phyloP scores from a whole-genome alignment of 2,329 filamentous ascomycete genomes.

The Exophiala sp. region DNA sequence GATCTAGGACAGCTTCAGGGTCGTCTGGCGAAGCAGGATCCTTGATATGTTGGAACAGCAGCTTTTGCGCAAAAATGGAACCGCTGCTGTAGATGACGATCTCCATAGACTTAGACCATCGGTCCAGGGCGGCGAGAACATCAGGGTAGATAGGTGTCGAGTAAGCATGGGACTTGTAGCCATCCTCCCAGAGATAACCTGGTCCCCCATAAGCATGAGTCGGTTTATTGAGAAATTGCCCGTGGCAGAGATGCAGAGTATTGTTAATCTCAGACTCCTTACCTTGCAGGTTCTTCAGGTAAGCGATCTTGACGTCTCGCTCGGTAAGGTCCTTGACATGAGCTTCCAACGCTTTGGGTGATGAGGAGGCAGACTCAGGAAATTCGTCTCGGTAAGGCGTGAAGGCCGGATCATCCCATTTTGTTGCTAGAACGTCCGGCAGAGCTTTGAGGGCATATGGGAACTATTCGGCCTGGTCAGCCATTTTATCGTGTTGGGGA shows the following conservation, averaged over 20 bases:
- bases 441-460: slow-evolving; percentile 24
- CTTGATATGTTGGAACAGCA: slow-evolving; percentile 23
- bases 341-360: slow-evolving; percentile 15
- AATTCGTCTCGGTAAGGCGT: slow-evolving; percentile 18
- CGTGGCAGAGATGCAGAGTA: background rate
- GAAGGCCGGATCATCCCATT: slow-evolving; percentile 21
- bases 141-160: slow-evolving; percentile 21
- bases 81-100: slow-evolving; percentile 25
- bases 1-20: slow-evolving; percentile 8
- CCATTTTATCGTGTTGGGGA: background rate
- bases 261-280: background rate
- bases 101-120: slow-evolving; percentile 5
- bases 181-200: slow-evolving; percentile 26
- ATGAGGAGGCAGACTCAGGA: slow-evolving; percentile 14
- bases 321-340: slow-evolving; percentile 22
- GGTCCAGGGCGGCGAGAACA: slow-evolving; percentile 12
- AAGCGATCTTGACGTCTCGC: slow-evolving; percentile 24
- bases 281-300: slow-evolving; percentile 26
- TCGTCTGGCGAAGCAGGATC: slow-evolving; percentile 3
- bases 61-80: slow-evolving; percentile 25
- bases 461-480: slow-evolving; percentile 14
- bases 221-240: background rate
- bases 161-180: slow-evolving; percentile 20
- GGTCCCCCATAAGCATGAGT: background rate
- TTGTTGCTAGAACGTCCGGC: slow-evolving; percentile 13